Evolutionary conservation across 2,329 filamentous ascomycete species (phyloP), one percentile per base, ranked within the genome.

Genomic region (Domatiomyces catenatus): DNA sequence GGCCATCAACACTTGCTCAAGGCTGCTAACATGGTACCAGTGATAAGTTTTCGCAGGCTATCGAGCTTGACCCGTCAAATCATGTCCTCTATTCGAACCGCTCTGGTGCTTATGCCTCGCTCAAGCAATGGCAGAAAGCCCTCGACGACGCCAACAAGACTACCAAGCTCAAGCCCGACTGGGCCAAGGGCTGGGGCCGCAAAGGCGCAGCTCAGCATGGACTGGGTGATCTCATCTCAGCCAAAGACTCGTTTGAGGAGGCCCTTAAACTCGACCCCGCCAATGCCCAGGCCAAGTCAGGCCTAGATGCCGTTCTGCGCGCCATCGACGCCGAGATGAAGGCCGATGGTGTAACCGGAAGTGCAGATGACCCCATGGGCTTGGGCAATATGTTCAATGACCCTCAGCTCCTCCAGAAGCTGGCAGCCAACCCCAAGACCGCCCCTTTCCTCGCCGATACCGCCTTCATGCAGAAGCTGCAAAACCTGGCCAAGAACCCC

Each of bases 51-150:
- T 84, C 88, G 52, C 78, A 94, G 70, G 92, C 92, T 48, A 95
- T 98, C 64, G 84, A 80, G 51, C 71, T 94, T 63, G 86, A 95
- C 56, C 83, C 89, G 47, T 72, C 75, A 55, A 98, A 98, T 69
- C 92, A 98, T 69, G 90, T 98, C 59, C 84, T 98, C 52, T 98
- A 90, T 77, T 96, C 89, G 64, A 98, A 98, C 72, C 83, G 92
- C 60, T 96, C 92, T 26, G 92, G 79, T 53, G 77, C 79, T 46
- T 81, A 94, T 64, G 86, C 90, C 44, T 95, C 92, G 49, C 84
- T 94, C 69, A 86, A 82, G 67, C 80, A 96, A 52, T 98, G 85
- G 75, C 74, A 84, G 56, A 77, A 83, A 59, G 92, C 92, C 18
- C 73, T 96, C 22, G 76, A 84, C 56, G 92, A 98, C 75, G 92